Percentiles rank a stretch among this genome's conserved stretches.
phyloP scores from a whole-genome alignment of 2,329 filamentous ascomycete genomes.

The Chrysosporium queenslandicum region DNA sequence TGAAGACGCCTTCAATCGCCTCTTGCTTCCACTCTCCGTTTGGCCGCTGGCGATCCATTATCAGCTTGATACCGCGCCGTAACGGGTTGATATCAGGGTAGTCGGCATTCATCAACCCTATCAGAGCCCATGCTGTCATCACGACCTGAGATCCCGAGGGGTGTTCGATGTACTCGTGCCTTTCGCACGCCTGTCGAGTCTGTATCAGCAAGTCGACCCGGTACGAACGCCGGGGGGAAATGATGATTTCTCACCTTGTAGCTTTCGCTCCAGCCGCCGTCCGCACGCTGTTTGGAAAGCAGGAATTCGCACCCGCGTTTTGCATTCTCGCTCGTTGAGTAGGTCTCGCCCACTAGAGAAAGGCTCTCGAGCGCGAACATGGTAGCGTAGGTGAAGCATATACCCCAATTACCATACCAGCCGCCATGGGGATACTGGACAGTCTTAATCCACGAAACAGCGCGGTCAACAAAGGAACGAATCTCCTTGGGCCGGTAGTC shows the following conservation, averaged over 20 bases:
- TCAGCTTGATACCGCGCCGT: slow-evolving; percentile 61
- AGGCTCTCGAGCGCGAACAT: slow-evolving; percentile 16
- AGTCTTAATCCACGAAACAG: slow-evolving; percentile 1
- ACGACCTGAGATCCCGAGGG: slow-evolving; percentile 3
- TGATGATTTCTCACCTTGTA: slow-evolving; percentile 40
- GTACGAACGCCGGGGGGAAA: too few species aligned
- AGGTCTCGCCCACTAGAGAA: slow-evolving; percentile 48
- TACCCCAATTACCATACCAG: slow-evolving; percentile 16
- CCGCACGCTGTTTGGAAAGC: slow-evolving; percentile 67
- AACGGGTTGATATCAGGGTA: slow-evolving; percentile 68
- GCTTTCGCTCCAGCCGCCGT: slow-evolving; percentile 94
- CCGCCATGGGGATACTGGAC: slow-evolving; percentile 14
- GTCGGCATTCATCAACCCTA: slow-evolving; percentile 68
- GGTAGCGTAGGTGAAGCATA: slow-evolving; percentile 18
- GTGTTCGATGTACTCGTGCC: slow-evolving; percentile 3
- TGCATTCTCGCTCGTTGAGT: slow-evolving; percentile 59
- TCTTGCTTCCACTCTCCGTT: slow-evolving; percentile 96
- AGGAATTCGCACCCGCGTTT: slow-evolving; percentile 75
- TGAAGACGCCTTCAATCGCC: slow-evolving; percentile 63
- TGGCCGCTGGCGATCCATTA: slow-evolving; percentile 71
- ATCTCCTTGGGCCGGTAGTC: slow-evolving; percentile 15
- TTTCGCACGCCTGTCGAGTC: neutral
- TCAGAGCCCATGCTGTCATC: slow-evolving; percentile 71
- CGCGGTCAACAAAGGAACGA: slow-evolving; percentile 1
- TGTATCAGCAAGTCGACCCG: neutral